Percentiles rank a stretch among this genome's conserved stretches.
These are phyloP conservation scores for Malassezia caprae DNA, from an alignment of 1,284 basidiomycete genomes.

Conservation along the genomic window DNA sequence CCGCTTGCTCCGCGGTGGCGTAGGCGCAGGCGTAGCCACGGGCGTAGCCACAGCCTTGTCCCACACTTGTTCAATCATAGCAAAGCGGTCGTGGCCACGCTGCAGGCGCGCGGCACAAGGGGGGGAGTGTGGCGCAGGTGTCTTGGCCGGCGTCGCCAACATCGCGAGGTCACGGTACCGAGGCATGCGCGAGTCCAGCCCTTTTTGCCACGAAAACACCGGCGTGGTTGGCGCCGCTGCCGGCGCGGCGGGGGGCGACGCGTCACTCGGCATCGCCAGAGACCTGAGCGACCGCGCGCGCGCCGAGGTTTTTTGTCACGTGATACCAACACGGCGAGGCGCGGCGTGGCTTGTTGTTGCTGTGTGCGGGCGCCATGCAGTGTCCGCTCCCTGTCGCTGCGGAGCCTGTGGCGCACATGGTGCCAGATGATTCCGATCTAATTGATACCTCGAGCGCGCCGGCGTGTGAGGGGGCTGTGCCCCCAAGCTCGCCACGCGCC, in stretches of 20 bases:
- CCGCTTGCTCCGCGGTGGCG: background rate
- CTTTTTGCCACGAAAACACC: conserved; percentile 9
- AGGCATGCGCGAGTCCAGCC: background rate
- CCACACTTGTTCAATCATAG: conserved; percentile 14
- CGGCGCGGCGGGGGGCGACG: background rate
- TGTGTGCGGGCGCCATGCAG: background rate
- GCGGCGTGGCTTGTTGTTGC: background rate
- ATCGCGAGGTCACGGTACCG: conserved; percentile 1
- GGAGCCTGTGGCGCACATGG: conserved; percentile 11
- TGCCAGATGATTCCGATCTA: conserved; percentile 38
- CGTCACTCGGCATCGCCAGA: background rate
- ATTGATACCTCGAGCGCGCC: conserved; percentile 17
- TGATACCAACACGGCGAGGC: conserved; percentile 1
- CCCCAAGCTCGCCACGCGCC: background rate
- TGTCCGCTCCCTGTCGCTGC: conserved; percentile 3
- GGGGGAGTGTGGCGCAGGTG: background rate
- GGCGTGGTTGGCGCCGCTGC: background rate
- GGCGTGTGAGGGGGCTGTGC: background rate
- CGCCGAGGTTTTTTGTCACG: background rate
- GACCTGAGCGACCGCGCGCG: background rate
- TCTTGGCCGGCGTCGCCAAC: background rate
- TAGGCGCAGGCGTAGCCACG: conserved; percentile 1
- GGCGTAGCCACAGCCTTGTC: conserved; percentile 8
- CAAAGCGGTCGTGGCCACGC: conserved; percentile 8
- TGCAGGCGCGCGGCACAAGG: conserved; percentile 7